Base-by-base conservation (phyloP, 1,139 yeast species). In the Nakaseomyces sp. region DNA sequence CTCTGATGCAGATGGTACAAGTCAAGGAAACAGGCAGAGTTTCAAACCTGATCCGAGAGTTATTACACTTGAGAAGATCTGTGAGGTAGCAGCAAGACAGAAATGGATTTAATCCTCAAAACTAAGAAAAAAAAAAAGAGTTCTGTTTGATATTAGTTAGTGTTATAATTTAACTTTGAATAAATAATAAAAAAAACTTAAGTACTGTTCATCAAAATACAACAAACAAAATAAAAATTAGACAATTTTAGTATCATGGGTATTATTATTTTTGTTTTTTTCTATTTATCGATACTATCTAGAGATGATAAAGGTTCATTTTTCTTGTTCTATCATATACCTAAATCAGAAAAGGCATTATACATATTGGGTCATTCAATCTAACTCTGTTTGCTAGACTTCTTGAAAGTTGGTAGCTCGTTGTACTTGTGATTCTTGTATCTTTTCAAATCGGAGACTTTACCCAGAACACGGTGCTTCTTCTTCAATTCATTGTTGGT, bases 401-500 rank as follows among this genome's bases (percentile, higher is more conserved):
- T 57, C 42, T 56, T 54, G 31, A 52, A 64, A 37, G 56, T 57
- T 26, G 72, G 72, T 42, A 68, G 58, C 47, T 66, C 72, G 5
- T 68, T 65, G 46, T 70, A 66, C 47, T 61, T 70, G 41, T 59
- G 68, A 44, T 67, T 68, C 42, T 61, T 63, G 45, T 59, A 49
- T 9, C 54, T 49, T 37, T 50, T 56, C 48, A 50, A 61, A 41
- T 73, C 72, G 33, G 61, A 58, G 37, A 67, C 55, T 42, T 58
- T 63, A 39, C 72, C 72, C 37, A 68, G 44, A 8, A 68, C 70
- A 45, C 73, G 72, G 37, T 71, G 73, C 56, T 71, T 74, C 52
- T 72, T 71, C 53, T 71, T 78, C 63, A 69, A 69, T 44, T 77
- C 74, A 47, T 73, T 73, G 36, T 59, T 61, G 42, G 66, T 69